These are phyloP conservation scores for Pyrenula massariospora DNA, from an alignment of 495 filamentous ascomycete genomes.

Conservation along the genomic window DNA sequence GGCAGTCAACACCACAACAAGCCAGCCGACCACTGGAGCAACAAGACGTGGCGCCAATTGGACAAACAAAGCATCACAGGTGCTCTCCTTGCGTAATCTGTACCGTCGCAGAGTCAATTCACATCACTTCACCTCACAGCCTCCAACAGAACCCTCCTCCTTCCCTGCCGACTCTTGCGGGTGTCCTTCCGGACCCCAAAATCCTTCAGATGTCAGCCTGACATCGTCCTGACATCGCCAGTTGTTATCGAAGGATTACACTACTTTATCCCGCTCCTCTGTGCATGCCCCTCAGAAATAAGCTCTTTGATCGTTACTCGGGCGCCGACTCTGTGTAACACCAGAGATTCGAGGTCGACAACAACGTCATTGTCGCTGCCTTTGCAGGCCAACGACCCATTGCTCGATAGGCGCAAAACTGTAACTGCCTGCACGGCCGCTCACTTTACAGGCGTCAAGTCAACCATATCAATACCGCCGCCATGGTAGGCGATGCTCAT, in stretches of 20 bases:
- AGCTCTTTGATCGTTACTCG: neutral
- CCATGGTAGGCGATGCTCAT: neutral
- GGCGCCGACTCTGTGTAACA: neutral
- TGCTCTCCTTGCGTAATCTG: neutral
- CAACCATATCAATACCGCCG: neutral
- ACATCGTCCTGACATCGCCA: neutral
- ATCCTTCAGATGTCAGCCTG: neutral
- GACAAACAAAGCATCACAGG: neutral
- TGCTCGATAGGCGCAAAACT: too few relatives aligned
- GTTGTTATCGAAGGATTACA: slow-evolving; percentile 1
- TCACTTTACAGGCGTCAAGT: neutral
- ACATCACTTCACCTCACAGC: neutral
- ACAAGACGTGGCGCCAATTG: neutral
- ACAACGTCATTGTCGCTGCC: too few relatives aligned
- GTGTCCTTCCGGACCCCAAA: neutral
- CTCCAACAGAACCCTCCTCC: too few relatives aligned
- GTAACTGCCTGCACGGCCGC: too few relatives aligned
- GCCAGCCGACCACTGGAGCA: neutral
- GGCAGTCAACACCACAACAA: neutral
- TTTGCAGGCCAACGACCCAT: too few relatives aligned
- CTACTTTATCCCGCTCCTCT: slow-evolving; percentile 1
- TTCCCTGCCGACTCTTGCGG: too few relatives aligned
- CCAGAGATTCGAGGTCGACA: slow-evolving; percentile 1
- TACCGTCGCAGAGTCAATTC: neutral
- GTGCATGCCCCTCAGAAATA: neutral